These are phyloP conservation scores for Diaporthe citriasiana DNA, from an alignment of 2,329 filamentous ascomycete species.

Conservation along the genomic window DNA sequence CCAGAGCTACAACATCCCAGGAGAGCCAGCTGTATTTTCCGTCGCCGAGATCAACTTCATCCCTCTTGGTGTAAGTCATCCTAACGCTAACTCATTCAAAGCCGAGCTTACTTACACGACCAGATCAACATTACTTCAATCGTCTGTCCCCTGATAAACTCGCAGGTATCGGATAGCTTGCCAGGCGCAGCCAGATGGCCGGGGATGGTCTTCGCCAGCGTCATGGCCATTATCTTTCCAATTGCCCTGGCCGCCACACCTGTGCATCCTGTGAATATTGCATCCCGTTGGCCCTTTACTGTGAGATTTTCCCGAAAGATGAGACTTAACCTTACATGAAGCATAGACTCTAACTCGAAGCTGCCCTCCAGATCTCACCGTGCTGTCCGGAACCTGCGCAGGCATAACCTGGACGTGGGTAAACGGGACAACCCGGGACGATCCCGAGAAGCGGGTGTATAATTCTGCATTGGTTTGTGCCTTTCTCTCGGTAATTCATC, in stretches of 20 bases:
- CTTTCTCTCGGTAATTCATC: neutral
- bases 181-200: constrained; percentile 47
- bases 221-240: constrained; percentile 47
- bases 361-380: neutral
- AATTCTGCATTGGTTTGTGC: constrained; percentile 47
- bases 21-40: neutral
- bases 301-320: neutral
- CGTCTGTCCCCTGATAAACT: constrained; percentile 12
- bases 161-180: constrained; percentile 44
- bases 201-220: constrained; percentile 46
- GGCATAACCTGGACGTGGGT: constrained; percentile 43
- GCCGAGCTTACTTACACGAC: neutral
- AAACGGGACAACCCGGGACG: constrained; percentile 46
- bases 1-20: constrained; percentile 9
- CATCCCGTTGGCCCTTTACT: constrained; percentile 11
- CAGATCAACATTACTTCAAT: constrained; percentile 12
- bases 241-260: constrained; percentile 47
- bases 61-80: constrained; percentile 4
- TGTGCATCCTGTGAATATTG: constrained; percentile 41
- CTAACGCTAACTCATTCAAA: no score
- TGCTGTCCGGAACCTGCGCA: neutral
- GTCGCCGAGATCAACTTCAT: constrained; percentile 23
- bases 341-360: no score
- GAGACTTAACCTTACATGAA: no score
- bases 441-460: constrained; percentile 49